Evolutionary conservation across 345 rosid species (phyloP).

Genomic region (Hypericum androsaemum): DNA sequence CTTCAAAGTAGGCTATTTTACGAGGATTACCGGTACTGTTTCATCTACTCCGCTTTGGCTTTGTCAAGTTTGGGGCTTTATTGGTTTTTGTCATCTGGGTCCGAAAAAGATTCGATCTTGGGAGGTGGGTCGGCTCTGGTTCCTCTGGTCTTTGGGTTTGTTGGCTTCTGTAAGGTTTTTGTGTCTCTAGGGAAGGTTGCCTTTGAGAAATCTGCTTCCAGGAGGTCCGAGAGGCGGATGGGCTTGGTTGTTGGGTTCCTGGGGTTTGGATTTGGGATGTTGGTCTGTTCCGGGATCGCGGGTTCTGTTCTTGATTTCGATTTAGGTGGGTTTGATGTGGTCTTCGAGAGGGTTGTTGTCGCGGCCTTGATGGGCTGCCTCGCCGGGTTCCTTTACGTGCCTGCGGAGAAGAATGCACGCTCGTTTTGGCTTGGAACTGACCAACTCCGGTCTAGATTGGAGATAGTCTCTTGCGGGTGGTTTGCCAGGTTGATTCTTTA

Average conservation of each 20-base stretch:
- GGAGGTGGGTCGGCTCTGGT: conserved; percentile 42
- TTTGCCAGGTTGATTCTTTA: conserved; percentile 56
- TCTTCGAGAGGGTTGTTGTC: conserved; percentile 30
- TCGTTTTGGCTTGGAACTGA: conserved; percentile 93
- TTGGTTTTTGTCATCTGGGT: conserved; percentile 21
- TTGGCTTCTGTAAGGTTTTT: conserved; percentile 38
- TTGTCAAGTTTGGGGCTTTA: conserved; percentile 43
- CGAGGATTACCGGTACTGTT: conserved; percentile 42
- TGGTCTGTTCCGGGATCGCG: conserved; percentile 39
- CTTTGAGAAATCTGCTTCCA: conserved; percentile 76
- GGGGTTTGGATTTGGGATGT: conserved; percentile 49
- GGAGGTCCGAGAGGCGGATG: conserved; percentile 63
- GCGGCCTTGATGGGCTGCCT: conserved; percentile 53
- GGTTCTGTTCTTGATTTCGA: conserved; percentile 46
- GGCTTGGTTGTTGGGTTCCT: conserved; percentile 43
- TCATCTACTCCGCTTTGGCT: conserved; percentile 33
- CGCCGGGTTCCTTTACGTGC: conserved; percentile 54
- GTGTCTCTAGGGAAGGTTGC: conserved; percentile 42
- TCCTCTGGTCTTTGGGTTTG: conserved; percentile 42
- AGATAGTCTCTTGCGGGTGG: conserved; percentile 73
- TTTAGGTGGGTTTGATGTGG: conserved; percentile 45
- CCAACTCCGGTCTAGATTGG: conserved; percentile 55
- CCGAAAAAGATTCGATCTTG: conserved; percentile 30
- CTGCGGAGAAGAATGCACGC: conserved; percentile 63
- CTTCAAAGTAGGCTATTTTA: conserved; percentile 61